phyloP scores from a whole-genome alignment of 352 stramenopile species.

The Halophytophthora batemanensis region DNA sequence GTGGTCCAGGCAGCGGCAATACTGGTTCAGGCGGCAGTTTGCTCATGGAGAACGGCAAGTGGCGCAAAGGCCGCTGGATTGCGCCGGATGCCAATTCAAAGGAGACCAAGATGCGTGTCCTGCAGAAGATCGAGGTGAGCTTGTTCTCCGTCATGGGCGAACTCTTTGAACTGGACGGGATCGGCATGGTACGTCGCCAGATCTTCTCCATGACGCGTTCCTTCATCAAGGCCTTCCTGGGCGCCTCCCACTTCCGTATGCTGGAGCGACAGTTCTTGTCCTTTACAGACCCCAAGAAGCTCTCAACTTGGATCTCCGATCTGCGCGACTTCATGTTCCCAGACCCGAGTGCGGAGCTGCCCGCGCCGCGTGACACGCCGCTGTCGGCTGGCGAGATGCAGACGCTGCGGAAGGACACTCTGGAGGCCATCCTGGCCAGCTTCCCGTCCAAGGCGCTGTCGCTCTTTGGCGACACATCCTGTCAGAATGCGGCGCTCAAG shows the following conservation, averaged over 20 bases:
- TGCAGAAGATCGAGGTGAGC: slow-evolving; percentile 80
- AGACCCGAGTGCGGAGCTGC: slow-evolving; percentile 12
- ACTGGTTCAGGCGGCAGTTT: slow-evolving; percentile 9
- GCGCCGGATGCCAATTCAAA: slow-evolving; percentile 66
- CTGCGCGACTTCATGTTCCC: slow-evolving; percentile 70
- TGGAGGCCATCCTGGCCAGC: slow-evolving; percentile 69
- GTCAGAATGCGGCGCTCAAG: slow-evolving; percentile 75
- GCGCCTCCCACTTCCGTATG: slow-evolving; percentile 75
- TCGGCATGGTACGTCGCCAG: slow-evolving; percentile 76
- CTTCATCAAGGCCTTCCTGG: slow-evolving; percentile 80
- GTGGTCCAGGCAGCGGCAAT: slow-evolving; percentile 12
- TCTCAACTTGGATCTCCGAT: slow-evolving; percentile 47
- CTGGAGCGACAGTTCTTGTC: slow-evolving; percentile 80
- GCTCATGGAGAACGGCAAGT: slow-evolving; percentile 73
- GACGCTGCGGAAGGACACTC: slow-evolving; percentile 49
- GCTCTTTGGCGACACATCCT: slow-evolving; percentile 74
- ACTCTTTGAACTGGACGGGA: slow-evolving; percentile 84
- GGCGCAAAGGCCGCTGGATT: slow-evolving; percentile 51
- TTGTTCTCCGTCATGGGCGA: slow-evolving; percentile 74
- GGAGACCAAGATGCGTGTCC: slow-evolving; percentile 75
- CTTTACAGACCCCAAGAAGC: slow-evolving; percentile 69
- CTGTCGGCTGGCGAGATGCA: slow-evolving; percentile 42
- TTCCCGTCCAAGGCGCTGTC: slow-evolving; percentile 71
- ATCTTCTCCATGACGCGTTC: slow-evolving; percentile 81
- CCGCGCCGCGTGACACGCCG: slow-evolving; percentile 6